phyloP scores from a whole-genome alignment of 345 rosid genomes.

The Trapa incisa region DNA sequence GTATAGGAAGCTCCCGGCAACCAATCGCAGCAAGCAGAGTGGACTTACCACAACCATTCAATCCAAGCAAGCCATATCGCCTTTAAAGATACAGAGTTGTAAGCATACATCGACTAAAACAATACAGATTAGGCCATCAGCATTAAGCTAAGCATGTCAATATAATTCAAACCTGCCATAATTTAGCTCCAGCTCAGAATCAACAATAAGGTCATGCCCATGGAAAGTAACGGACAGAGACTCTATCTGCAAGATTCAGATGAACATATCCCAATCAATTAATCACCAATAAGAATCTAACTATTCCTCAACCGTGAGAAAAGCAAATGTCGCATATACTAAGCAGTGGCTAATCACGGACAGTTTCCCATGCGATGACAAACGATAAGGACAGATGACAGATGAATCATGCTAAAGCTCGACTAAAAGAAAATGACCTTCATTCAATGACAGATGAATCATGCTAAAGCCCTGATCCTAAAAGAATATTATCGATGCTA shows the following conservation, averaged over 20 bases:
- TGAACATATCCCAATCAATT: neutral
- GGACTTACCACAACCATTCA: slow-evolving; percentile 97
- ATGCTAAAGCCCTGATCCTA: neutral
- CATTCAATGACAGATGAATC: too few species aligned
- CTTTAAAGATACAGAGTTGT: slow-evolving; percentile 15
- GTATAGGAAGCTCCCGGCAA: slow-evolving; percentile 79
- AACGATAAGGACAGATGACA: too few species aligned
- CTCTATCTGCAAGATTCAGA: slow-evolving; percentile 62
- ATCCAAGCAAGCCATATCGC: slow-evolving; percentile 92
- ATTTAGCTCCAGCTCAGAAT: slow-evolving; percentile 86
- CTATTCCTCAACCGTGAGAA: too few species aligned
- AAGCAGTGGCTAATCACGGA: neutral
- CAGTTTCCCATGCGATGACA: neutral
- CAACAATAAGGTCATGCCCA: slow-evolving; percentile 92
- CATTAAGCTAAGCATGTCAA: neutral
- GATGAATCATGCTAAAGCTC: too few species aligned
- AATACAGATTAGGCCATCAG: neutral
- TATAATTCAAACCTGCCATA: slow-evolving; percentile 56
- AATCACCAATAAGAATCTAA: neutral
- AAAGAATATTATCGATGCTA: neutral
- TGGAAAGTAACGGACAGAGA: slow-evolving; percentile 93
- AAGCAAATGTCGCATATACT: too few species aligned
- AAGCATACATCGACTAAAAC: neutral
- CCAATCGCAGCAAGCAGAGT: slow-evolving; percentile 85
- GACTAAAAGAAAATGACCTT: too few species aligned